Percentiles rank a stretch among this genome's conserved stretches.
Conservation (phyloP, 164 flowering plant genomes). For the Umbilicus rupestris region DNA sequence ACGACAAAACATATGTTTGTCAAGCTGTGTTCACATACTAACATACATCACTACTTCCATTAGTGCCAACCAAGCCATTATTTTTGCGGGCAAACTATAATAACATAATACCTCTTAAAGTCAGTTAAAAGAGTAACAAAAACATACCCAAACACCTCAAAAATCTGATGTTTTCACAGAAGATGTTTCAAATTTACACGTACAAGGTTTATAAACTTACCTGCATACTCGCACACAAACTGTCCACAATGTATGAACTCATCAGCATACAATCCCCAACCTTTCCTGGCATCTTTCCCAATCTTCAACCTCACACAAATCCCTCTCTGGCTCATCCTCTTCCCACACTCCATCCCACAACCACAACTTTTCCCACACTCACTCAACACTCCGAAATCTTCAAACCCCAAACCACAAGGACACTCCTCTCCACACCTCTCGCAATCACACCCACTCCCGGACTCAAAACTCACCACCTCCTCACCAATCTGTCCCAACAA, state of each 20-base stretch:
- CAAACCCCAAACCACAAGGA: slow-evolving; percentile 18
- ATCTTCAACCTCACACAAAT: slow-evolving; percentile 46
- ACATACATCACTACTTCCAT: not conserved
- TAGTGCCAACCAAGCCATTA: too few species aligned
- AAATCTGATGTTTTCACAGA: too few species aligned
- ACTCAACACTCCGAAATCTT: slow-evolving; percentile 19
- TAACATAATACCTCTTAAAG: too few species aligned
- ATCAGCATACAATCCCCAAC: slow-evolving; percentile 75
- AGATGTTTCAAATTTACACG: not conserved
- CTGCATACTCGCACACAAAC: slow-evolving; percentile 84
- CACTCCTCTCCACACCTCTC: slow-evolving; percentile 17
- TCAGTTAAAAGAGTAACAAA: too few species aligned
- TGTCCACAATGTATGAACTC: slow-evolving; percentile 40
- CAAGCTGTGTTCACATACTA: not conserved
- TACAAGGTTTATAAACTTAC: slow-evolving; percentile 19
- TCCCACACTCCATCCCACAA: slow-evolving; percentile 54
- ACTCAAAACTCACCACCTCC: slow-evolving; percentile 10
- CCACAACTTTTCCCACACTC: slow-evolving; percentile 73
- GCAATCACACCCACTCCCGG: slow-evolving; percentile 46
- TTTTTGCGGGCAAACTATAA: too few species aligned
- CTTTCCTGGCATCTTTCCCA: slow-evolving; percentile 46
- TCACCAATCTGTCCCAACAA: not conserved
- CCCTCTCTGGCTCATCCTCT: slow-evolving; percentile 58
- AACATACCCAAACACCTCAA: too few species aligned
- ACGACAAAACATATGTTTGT: too few species aligned